phyloP scores from a whole-genome alignment of 2,329 filamentous ascomycete species.

The Immersiporthe knoxdaviesiana region DNA sequence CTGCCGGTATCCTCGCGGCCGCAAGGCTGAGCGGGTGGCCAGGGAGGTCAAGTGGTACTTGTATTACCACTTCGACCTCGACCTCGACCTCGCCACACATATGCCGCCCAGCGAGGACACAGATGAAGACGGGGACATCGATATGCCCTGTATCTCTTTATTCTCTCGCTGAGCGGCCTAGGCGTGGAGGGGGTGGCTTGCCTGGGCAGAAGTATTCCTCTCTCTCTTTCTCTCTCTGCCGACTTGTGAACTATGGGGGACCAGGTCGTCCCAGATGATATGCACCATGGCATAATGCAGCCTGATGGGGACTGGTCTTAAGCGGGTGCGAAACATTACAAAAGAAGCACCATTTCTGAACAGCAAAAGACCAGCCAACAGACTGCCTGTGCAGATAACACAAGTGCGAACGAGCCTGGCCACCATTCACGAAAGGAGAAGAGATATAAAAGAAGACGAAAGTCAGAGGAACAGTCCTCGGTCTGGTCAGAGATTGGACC shows the following conservation, averaged over 20 bases:
- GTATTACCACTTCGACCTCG: neutral
- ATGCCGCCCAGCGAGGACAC: neutral
- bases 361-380: neutral
- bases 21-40: neutral
- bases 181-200: neutral
- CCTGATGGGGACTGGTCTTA: slow-evolving; percentile 3
- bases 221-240: too few species aligned
- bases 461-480: neutral
- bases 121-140: neutral
- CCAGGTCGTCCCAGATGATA: neutral
- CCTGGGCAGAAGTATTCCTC: neutral
- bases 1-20: neutral
- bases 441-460: neutral
- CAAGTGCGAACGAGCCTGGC: neutral
- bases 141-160: neutral
- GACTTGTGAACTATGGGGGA: neutral
- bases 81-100: neutral
- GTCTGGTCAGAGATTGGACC: neutral
- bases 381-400: too few species aligned
- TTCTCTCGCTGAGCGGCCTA: neutral
- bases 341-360: neutral
- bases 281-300: neutral
- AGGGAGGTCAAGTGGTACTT: neutral
- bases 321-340: slow-evolving; percentile 6
- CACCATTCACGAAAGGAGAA: neutral